phyloP scores from a whole-genome alignment of 257 asterid species.

The Nicotiana sylvestris region DNA sequence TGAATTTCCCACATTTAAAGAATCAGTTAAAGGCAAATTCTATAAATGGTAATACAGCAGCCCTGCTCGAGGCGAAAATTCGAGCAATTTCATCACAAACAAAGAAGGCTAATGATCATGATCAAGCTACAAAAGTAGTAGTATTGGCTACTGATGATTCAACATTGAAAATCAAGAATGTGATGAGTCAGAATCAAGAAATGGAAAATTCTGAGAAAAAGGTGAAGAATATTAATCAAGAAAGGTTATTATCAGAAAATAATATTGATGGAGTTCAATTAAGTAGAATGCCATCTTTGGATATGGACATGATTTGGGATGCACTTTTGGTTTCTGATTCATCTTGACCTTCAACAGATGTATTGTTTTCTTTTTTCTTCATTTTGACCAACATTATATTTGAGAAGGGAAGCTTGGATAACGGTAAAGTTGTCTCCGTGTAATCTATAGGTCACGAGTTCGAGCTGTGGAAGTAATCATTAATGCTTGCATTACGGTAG shows the following conservation, averaged over 20 bases:
- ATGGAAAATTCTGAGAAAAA: slow-evolving; percentile 11
- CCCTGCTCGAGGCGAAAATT: slow-evolving; percentile 48
- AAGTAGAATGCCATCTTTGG: slow-evolving; percentile 79
- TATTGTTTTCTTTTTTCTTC: not conserved
- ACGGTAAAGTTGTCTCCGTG: too few species aligned
- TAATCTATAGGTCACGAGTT: too few species aligned
- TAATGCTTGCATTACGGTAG: too few species aligned
- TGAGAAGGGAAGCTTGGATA: too few species aligned
- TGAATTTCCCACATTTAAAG: slow-evolving; percentile 49
- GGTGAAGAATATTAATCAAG: slow-evolving; percentile 26
- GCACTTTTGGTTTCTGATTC: slow-evolving; percentile 60
- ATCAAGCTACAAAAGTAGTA: not conserved
- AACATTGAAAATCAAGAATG: not conserved
- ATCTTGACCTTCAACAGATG: slow-evolving; percentile 16
- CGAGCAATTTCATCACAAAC: slow-evolving; percentile 36
- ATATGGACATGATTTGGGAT: slow-evolving; percentile 91
- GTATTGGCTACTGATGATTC: not conserved
- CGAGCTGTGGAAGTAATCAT: too few species aligned
- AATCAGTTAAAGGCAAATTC: slow-evolving; percentile 37
- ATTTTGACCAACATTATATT: not conserved
- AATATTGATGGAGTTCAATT: slow-evolving; percentile 47
- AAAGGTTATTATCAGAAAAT: not conserved
- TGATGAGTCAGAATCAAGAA: not conserved
- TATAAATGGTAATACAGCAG: slow-evolving; percentile 31
- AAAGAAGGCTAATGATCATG: slow-evolving; percentile 13